Evolutionary conservation across 768 basidiomycete species (phyloP).

Genomic region (Collybia sp.): DNA sequence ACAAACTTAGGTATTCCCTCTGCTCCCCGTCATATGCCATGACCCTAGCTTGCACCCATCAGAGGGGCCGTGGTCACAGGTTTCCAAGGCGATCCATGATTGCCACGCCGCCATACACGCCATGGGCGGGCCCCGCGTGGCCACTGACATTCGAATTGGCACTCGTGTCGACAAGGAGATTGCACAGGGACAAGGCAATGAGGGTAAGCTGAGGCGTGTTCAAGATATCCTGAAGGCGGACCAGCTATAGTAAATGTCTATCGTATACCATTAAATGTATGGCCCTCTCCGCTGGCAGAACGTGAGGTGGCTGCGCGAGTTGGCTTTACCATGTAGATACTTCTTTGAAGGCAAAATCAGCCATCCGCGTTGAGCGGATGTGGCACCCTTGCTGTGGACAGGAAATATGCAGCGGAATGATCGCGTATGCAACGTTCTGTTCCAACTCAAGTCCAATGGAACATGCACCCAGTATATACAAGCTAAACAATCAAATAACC

Average conservation of each 20-base stretch:
- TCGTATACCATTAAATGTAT: too few species aligned
- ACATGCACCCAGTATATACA: slow-evolving; percentile 1
- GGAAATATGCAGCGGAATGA: too few species aligned
- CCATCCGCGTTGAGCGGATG: too few species aligned
- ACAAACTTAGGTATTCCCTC: slow-evolving; percentile 67
- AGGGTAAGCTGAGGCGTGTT: slow-evolving; percentile 75
- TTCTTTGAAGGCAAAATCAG: too few species aligned
- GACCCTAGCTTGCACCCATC: slow-evolving; percentile 6
- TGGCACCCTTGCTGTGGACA: too few species aligned
- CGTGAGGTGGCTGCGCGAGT: too few species aligned
- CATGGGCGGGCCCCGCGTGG: slow-evolving; percentile 68
- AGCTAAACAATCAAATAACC: slow-evolving; percentile 27
- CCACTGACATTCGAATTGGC: slow-evolving; percentile 94
- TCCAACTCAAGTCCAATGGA: too few species aligned
- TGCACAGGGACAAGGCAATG: slow-evolving; percentile 65
- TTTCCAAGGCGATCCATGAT: slow-evolving; percentile 83
- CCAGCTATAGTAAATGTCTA: slow-evolving; percentile 4
- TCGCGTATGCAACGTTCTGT: too few species aligned
- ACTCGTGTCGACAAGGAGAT: slow-evolving; percentile 74
- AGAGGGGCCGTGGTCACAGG: slow-evolving; percentile 86
- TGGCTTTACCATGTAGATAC: too few species aligned
- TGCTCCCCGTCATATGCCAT: neutral
- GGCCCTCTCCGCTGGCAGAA: too few species aligned
- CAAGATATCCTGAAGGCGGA: slow-evolving; percentile 65
- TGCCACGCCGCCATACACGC: slow-evolving; percentile 87